phyloP scores from a whole-genome alignment of 1,139 yeast genomes.

The Insectozyma bohioensis region DNA sequence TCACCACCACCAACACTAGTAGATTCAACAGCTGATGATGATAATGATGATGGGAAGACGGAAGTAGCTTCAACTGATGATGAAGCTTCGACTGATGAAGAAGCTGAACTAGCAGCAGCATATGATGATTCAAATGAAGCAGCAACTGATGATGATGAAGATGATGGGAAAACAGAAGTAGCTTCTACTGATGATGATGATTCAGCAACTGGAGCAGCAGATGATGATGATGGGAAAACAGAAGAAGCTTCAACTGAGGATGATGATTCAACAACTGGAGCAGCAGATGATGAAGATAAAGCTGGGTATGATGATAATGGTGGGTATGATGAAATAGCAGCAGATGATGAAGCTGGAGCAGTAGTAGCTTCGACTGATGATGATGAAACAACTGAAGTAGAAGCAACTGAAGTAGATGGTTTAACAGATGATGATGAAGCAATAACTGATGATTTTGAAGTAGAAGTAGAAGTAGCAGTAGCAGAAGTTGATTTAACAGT shows the following conservation, averaged over 20 bases:
- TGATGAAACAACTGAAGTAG: background rate
- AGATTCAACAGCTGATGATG: slow-evolving; percentile 1
- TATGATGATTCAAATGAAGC: background rate
- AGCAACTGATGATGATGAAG: slow-evolving; percentile 2
- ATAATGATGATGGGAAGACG: background rate
- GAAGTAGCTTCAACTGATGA: slow-evolving; percentile 1
- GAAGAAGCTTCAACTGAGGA: slow-evolving; percentile 1
- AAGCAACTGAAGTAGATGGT: background rate
- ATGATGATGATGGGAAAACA: slow-evolving; percentile 1
- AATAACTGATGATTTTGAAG: slow-evolving; percentile 1
- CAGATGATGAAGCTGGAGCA: slow-evolving; percentile 4
- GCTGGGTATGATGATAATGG: background rate
- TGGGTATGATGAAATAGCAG: slow-evolving; percentile 2
- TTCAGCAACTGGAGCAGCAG: slow-evolving; percentile 1
- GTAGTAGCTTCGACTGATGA: slow-evolving; percentile 1
- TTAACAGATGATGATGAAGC: too few relatives aligned
- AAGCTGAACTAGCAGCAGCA: background rate
- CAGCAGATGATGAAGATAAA: background rate
- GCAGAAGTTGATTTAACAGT: background rate
- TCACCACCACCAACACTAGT: background rate
- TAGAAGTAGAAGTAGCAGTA: background rate
- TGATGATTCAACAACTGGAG: slow-evolving; percentile 1
- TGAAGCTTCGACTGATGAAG: slow-evolving; percentile 1
- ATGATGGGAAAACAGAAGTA: background rate
- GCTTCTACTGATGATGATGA: slow-evolving; percentile 1